These are phyloP conservation scores for Globisporangium nunn DNA, from an alignment of 352 stramenopile genomes.

Conservation along the genomic window DNA sequence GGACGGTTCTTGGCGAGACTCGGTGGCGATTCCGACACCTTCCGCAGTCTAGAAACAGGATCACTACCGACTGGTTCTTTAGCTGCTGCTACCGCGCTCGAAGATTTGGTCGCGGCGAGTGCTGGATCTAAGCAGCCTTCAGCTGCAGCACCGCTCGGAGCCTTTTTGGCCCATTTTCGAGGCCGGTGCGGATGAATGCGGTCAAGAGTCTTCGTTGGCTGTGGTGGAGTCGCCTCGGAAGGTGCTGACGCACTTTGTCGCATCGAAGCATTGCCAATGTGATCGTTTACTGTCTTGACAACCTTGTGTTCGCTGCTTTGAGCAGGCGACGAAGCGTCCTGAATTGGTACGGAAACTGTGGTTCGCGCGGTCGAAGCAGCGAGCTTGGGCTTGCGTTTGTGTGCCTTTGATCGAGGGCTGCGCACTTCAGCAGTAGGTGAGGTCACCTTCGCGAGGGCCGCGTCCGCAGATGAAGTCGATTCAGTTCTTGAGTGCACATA, in stretches of 20 bases:
- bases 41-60: neutral
- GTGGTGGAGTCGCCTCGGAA: neutral
- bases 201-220: neutral
- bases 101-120: neutral
- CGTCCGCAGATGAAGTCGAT: neutral
- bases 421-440: neutral
- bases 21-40: neutral
- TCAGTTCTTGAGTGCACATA: neutral
- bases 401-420: neutral
- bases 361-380: neutral
- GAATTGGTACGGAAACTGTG: neutral
- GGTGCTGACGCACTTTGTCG: neutral
- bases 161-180: neutral
- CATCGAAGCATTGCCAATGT: neutral
- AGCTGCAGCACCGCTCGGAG: neutral
- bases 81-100: neutral
- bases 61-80: neutral
- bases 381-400: neutral
- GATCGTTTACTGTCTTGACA: neutral
- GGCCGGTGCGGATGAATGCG: neutral
- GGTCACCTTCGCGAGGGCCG: neutral
- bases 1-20: slow-evolving; percentile 3
- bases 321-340: neutral
- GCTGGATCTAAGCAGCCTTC: no score
- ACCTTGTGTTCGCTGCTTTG: neutral